A percentile compares a stretch with the other conserved stretches of the same genome.
Evolutionary conservation across 495 filamentous ascomycete species (phyloP).

Genomic region (Neurospora sublineolata): DNA sequence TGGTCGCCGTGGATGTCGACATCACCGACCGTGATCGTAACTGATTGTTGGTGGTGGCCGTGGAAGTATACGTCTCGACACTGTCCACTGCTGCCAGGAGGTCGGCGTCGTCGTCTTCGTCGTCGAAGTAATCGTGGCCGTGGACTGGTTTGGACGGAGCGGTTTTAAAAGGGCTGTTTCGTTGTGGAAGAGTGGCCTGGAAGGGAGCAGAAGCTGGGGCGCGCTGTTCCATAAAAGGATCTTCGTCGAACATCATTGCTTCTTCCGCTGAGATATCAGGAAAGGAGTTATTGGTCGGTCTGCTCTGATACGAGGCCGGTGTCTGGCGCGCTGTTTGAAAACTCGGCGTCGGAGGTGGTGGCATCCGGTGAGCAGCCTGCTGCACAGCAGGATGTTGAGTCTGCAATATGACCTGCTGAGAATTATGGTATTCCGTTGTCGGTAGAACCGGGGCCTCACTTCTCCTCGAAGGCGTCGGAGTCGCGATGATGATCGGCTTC

Average conservation of each 20-base stretch:
- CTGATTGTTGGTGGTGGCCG: slow-evolving; percentile 1
- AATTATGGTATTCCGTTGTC: not conserved
- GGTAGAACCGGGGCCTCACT: not conserved
- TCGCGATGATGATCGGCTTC: slow-evolving; percentile 9
- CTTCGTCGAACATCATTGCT: slow-evolving; percentile 30
- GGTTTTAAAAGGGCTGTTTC: not conserved
- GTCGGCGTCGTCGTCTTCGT: slow-evolving; percentile 61
- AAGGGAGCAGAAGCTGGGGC: not conserved
- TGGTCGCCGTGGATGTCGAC: slow-evolving; percentile 24
- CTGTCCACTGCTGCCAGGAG: slow-evolving; percentile 52
- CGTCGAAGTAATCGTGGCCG: slow-evolving; percentile 47
- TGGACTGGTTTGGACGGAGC: not conserved
- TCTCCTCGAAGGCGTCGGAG: not conserved
- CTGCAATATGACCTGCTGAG: slow-evolving; percentile 34
- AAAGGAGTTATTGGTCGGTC: not conserved
- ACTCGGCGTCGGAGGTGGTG: not conserved
- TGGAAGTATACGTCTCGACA: slow-evolving; percentile 37
- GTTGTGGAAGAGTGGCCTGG: not conserved
- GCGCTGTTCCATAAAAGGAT: slow-evolving; percentile 15
- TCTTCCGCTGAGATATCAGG: slow-evolving; percentile 24
- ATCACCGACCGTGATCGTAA: slow-evolving; percentile 20
- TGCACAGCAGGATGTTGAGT: slow-evolving; percentile 22
- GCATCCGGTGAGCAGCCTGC: not conserved
- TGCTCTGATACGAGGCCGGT: not conserved
- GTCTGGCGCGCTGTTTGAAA: not conserved